phyloP scores from a whole-genome alignment of 2,329 filamentous ascomycete species.

The Aspergillus quadrilineatus region DNA sequence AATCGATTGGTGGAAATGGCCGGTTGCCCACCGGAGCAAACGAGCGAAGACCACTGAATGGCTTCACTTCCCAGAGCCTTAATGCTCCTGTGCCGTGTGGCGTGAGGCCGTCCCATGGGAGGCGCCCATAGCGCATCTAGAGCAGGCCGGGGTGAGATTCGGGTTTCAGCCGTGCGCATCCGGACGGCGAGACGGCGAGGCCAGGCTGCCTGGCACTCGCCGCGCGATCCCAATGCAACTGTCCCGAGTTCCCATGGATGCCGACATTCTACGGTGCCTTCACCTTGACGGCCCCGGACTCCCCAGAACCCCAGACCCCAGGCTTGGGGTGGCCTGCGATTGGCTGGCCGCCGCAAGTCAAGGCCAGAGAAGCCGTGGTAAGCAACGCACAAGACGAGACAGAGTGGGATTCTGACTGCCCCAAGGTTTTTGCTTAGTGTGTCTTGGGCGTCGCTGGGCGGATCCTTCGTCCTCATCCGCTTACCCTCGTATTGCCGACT shows the following conservation, averaged over 20 bases:
- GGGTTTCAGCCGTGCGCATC: neutral
- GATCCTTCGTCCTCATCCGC: neutral
- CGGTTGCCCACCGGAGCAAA: neutral
- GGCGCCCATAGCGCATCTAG: neutral
- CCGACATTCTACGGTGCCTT: neutral
- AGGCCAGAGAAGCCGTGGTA: neutral
- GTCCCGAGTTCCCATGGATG: neutral
- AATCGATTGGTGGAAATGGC: slow-evolving; percentile 2
- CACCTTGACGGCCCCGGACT: neutral
- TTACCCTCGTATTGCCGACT: neutral
- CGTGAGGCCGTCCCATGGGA: neutral
- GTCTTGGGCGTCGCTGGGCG: slow-evolving; percentile 2
- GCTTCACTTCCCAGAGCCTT: neutral
- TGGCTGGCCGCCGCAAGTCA: neutral
- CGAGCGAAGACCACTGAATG: neutral
- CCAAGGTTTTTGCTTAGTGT: neutral
- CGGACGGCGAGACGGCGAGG: no score
- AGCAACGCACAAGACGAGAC: neutral
- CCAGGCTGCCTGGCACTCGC: neutral
- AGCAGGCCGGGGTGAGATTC: neutral
- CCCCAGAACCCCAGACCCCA: neutral
- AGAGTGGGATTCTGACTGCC: neutral
- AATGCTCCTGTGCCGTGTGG: neutral
- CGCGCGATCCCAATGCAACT: neutral
- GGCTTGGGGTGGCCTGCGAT: neutral